Evolutionary conservation across 2,329 filamentous ascomycete genomes (phyloP).

Genomic region (Trichoderma cornu-damae): DNA sequence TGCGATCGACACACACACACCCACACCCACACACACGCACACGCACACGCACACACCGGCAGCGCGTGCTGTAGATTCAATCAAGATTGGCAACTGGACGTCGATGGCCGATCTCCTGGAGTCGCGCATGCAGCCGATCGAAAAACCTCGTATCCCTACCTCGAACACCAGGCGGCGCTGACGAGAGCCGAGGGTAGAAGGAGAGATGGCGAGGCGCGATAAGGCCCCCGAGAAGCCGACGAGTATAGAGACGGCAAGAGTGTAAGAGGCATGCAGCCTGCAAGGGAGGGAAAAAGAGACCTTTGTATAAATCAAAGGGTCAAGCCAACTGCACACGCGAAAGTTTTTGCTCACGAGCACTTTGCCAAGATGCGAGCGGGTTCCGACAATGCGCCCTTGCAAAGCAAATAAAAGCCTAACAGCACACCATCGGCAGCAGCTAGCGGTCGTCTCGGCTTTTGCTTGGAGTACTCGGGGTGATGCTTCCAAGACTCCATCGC

Average conservation of each 20-base stretch:
- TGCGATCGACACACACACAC: constrained; percentile 12
- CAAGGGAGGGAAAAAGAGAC: background rate
- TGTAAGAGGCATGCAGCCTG: background rate
- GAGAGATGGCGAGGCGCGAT: background rate
- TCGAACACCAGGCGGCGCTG: background rate
- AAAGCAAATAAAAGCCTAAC: background rate
- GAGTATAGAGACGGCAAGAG: background rate
- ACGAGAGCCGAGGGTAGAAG: background rate
- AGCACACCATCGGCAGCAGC: background rate
- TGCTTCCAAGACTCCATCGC: constrained; percentile 7
- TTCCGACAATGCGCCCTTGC: background rate
- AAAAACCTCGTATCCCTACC: background rate
- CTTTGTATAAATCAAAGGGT: background rate
- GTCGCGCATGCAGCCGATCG: background rate
- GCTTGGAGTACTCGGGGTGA: constrained; percentile 1
- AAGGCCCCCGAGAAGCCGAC: background rate
- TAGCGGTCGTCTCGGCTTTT: constrained; percentile 5
- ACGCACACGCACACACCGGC: background rate
- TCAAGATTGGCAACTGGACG: background rate
- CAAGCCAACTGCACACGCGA: background rate
- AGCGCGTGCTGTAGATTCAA: background rate
- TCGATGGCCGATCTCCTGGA: background rate
- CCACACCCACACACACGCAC: background rate
- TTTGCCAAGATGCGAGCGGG: constrained; percentile 11
- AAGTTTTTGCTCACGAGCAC: background rate